These are phyloP conservation scores for Spatholobus suberectus DNA, from an alignment of 306 rosid species.

Conservation along the genomic window DNA sequence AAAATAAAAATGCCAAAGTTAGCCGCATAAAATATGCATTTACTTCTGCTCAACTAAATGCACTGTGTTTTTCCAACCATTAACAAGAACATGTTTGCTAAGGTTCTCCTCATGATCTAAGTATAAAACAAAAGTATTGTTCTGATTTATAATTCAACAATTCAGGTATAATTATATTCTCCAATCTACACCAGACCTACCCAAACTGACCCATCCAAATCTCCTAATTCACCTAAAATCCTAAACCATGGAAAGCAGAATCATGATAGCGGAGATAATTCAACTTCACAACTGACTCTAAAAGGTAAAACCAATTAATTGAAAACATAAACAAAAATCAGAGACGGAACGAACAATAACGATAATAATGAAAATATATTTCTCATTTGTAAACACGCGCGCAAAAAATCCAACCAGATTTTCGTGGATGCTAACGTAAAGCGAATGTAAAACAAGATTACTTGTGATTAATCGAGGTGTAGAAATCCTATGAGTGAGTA, in stretches of 20 bases:
- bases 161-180: background rate
- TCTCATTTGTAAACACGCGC: background rate
- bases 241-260: background rate
- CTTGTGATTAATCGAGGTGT: background rate
- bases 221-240: background rate
- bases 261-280: background rate
- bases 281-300: background rate
- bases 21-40: background rate
- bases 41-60: conserved; percentile 1
- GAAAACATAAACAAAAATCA: background rate
- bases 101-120: background rate
- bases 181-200: background rate
- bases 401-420: background rate
- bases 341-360: background rate
- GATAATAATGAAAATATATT: background rate
- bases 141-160: background rate
- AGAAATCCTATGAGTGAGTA: background rate
- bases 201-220: background rate
- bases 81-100: background rate
- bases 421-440: background rate
- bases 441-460: background rate
- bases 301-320: background rate
- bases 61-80: background rate
- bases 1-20: background rate
- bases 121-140: background rate